Conservation (phyloP, 306 rosid species). For the Dicorynia guianensis region DNA sequence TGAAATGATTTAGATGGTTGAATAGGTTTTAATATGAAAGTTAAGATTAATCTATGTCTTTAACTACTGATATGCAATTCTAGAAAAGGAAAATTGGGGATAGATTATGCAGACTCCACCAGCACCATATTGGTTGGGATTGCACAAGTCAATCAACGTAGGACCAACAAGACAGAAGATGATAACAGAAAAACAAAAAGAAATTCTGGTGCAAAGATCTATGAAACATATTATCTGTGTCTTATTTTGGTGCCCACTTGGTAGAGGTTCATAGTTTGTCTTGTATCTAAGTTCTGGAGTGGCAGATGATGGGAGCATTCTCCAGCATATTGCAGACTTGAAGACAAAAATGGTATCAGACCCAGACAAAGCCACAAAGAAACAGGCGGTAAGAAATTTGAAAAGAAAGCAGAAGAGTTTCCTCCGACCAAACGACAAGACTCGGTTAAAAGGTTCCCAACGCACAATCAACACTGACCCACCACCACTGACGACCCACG, state of each 20-base stretch:
- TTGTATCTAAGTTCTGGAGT: slow-evolving; percentile 30
- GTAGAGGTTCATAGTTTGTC: slow-evolving; percentile 50
- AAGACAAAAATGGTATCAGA: slow-evolving; percentile 38
- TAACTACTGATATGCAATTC: slow-evolving; percentile 5
- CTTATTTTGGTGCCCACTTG: slow-evolving; percentile 39
- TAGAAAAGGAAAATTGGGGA: slow-evolving; percentile 9
- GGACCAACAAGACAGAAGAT: slow-evolving; percentile 35
- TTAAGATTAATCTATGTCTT: slow-evolving; percentile 29
- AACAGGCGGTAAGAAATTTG: slow-evolving; percentile 59
- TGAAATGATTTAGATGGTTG: slow-evolving; percentile 35
- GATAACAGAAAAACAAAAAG: not conserved
- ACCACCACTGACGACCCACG: slow-evolving; percentile 65
- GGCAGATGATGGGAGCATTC: slow-evolving; percentile 38
- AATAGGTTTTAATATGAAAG: slow-evolving; percentile 19
- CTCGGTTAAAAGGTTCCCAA: slow-evolving; percentile 57
- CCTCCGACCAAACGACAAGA: slow-evolving; percentile 82
- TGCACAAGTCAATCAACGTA: slow-evolving; percentile 42
- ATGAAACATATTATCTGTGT: slow-evolving; percentile 23
- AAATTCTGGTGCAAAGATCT: not conserved
- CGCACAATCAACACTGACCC: slow-evolving; percentile 71
- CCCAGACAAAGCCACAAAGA: slow-evolving; percentile 67
- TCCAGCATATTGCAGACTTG: slow-evolving; percentile 36
- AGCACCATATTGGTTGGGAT: slow-evolving; percentile 37
- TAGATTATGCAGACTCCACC: slow-evolving; percentile 11
- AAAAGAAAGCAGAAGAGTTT: slow-evolving; percentile 47